Evolutionary conservation across 2,329 filamentous ascomycete species (phyloP).

Genomic region (Nannizzia gypsea): DNA sequence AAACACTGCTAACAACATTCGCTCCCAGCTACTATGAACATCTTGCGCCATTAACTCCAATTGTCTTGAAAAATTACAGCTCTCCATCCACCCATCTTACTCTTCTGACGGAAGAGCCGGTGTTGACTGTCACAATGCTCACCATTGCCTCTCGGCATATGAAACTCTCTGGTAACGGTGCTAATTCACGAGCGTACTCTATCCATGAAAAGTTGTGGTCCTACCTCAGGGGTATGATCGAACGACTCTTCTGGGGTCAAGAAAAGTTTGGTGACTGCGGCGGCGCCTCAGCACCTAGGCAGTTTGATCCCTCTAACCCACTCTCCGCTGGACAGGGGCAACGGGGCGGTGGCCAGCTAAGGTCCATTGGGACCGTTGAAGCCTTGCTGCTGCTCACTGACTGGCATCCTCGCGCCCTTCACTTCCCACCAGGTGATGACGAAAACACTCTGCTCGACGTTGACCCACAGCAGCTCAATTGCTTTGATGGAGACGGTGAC

Average conservation of each 20-base stretch:
- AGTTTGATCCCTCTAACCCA: conserved; percentile 10
- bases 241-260: conserved; percentile 88
- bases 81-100: conserved; percentile 67
- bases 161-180: conserved; percentile 65
- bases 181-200: conserved; percentile 70
- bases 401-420: conserved; percentile 89
- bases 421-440: conserved; percentile 68
- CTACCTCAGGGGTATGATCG: conserved; percentile 88
- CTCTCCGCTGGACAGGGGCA: conserved; percentile 8
- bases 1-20: conserved; percentile 7
- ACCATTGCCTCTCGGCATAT: conserved; percentile 85
- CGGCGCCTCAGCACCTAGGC: conserved; percentile 41
- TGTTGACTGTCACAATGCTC: conserved; percentile 79
- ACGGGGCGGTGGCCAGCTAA: conserved; percentile 54
- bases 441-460: conserved; percentile 54
- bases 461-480: conserved; percentile 59
- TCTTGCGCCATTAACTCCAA: conserved; percentile 82
- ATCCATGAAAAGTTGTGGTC: conserved; percentile 95
- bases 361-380: conserved; percentile 87
- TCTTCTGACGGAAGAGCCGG: conserved; percentile 79
- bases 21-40: conserved; percentile 68
- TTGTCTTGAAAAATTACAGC: conserved; percentile 81
- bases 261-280: conserved; percentile 89
- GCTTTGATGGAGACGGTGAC: conserved; percentile 42
- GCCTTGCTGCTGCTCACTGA: conserved; percentile 88